phyloP scores from a whole-genome alignment of 192 early-diverging fungal genomes.

The Paraglomus brasilianum region DNA sequence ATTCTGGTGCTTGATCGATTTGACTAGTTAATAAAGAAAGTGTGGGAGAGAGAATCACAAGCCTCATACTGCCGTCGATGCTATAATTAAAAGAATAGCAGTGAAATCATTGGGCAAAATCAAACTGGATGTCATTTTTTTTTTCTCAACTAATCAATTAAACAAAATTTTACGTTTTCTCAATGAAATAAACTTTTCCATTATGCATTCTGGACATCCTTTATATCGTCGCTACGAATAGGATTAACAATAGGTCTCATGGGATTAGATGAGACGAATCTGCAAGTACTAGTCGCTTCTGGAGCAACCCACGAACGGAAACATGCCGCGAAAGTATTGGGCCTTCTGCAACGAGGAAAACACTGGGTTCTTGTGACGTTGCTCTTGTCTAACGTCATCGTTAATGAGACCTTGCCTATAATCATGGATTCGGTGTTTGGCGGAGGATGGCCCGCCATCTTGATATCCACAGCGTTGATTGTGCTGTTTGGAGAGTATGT shows the following conservation, averaged over 20 bases:
- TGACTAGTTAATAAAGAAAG: neutral
- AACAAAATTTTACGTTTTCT: slow-evolving; percentile 1
- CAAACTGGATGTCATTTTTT: neutral
- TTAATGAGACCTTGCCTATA: slow-evolving; percentile 94
- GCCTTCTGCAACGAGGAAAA: slow-evolving; percentile 48
- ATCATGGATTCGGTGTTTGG: slow-evolving; percentile 76
- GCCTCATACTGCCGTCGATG: neutral
- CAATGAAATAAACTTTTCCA: neutral
- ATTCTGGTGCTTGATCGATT: neutral
- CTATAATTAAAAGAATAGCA: neutral
- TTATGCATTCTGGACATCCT: neutral
- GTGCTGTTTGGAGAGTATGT: slow-evolving; percentile 93
- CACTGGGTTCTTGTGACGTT: slow-evolving; percentile 95
- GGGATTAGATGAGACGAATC: slow-evolving; percentile 82
- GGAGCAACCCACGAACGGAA: slow-evolving; percentile 67
- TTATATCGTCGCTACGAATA: slow-evolving; percentile 2
- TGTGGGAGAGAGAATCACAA: neutral
- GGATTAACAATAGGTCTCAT: slow-evolving; percentile 66
- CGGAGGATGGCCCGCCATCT: slow-evolving; percentile 78
- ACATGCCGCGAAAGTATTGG: slow-evolving; percentile 64
- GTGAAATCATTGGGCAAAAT: neutral
- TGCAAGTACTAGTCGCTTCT: slow-evolving; percentile 80
- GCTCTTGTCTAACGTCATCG: slow-evolving; percentile 87
- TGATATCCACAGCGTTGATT: slow-evolving; percentile 85
- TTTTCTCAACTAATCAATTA: slow-evolving; percentile 21